Evolutionary conservation across 345 rosid genomes (phyloP), one percentile per base, ranked within the genome.

Genomic region (Raphanus raphanistrum): DNA sequence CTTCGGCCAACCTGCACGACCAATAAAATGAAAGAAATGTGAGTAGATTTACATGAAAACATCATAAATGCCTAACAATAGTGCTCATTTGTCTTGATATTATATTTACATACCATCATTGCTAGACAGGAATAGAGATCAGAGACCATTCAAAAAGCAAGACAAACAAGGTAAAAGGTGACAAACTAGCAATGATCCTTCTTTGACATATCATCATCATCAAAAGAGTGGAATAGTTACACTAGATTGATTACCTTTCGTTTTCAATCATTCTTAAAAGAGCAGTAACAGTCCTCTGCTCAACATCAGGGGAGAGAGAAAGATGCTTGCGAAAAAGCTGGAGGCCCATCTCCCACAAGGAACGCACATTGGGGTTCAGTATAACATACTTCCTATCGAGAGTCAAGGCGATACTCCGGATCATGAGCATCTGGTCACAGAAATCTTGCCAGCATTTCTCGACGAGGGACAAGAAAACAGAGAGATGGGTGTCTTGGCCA

Each of bases 271-370:
- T 52, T 52, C 58, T 52, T 16, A 52, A 16, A 4, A 52, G 58
- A 52, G 58, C 58, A 52, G 58, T 52, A 52, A 52, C 58, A 6
- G 58, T 52, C 58, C 58, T 52, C 58, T 52, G 58, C 58, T 52
- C 58, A 52, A 52, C 58, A 0, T 52, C 58, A 16, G 58, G 58
- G 58, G 58, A 52, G 1, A 52, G 26, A 52, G 58, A 52, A 52
- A 52, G 58, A 52, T 52, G 58, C 58, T 91, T 93, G 59, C 94
- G 84, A 80, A 92, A 95, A 76, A 95, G 97, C 68, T 90, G 98
- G 88, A 95, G 84, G 69, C 99, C 99, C 99, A 92, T 92, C 83
- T 92, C 98, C 99, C 99, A 95, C 70, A 95, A 76, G 0, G 98
- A 95, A 15, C 90, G 88, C 58, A 91, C 90, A 84, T 84, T 88